Conservation (phyloP, 345 rosid species). For the Rhodamnia argentea region DNA sequence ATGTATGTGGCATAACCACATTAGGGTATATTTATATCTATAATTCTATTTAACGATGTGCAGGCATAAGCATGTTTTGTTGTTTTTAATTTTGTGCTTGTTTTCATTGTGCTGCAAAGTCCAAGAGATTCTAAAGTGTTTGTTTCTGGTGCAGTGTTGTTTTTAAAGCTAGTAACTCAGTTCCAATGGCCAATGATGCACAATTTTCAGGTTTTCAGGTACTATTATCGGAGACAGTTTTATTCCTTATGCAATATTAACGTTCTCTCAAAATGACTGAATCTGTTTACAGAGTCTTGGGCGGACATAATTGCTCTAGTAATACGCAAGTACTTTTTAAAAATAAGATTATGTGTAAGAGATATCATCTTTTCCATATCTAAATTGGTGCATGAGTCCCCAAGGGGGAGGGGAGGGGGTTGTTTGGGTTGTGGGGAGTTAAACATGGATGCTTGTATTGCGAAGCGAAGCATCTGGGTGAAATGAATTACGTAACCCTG, state of each 20-base stretch:
- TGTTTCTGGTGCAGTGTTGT: constrained; percentile 14
- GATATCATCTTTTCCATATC: background rate
- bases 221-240: background rate
- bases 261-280: background rate
- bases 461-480: background rate
- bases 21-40: background rate
- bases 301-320: background rate
- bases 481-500: background rate
- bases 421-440: background rate
- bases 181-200: constrained; percentile 63
- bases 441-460: background rate
- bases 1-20: background rate
- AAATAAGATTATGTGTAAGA: background rate
- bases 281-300: background rate
- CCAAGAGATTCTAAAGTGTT: background rate
- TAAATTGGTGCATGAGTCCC: background rate
- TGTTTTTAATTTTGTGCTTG: background rate
- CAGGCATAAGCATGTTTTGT: background rate
- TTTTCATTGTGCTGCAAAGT: background rate
- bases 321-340: background rate
- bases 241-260: background rate
- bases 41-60: background rate
- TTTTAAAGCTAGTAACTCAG: constrained; percentile 11
- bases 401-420: background rate
- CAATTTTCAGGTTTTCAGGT: constrained; percentile 71